phyloP scores from a whole-genome alignment of 495 filamentous ascomycete genomes.

The Clavariopsis aquatica region DNA sequence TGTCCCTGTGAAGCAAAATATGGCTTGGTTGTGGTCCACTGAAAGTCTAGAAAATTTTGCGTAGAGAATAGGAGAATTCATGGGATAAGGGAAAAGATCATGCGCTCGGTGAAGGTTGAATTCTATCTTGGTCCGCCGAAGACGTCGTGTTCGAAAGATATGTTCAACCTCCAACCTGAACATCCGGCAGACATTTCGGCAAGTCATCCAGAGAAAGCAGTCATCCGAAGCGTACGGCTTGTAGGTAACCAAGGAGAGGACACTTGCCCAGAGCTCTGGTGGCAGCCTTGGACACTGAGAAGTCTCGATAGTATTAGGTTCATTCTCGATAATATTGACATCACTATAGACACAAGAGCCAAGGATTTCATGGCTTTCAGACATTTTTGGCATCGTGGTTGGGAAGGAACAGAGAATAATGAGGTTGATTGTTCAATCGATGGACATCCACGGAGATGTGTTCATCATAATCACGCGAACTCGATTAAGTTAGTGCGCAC shows the following conservation, averaged over 20 bases:
- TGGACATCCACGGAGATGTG: too few species aligned
- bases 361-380: too few species aligned
- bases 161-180: not conserved
- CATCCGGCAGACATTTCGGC: not conserved
- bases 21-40: not conserved
- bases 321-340: too few species aligned
- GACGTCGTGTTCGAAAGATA: not conserved
- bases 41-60: not conserved
- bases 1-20: not conserved
- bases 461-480: too few species aligned
- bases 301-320: too few species aligned
- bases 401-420: too few species aligned
- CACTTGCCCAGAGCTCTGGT: not conserved
- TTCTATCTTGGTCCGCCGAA: not conserved
- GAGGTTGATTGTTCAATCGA: too few species aligned
- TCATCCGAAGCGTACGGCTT: not conserved
- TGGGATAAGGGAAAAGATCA: not conserved
- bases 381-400: too few species aligned
- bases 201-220: not conserved
- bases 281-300: not conserved
- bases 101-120: not conserved
- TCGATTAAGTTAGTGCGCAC: too few species aligned
- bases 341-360: too few species aligned
- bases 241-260: not conserved
- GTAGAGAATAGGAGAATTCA: not conserved